Evolutionary conservation across 2,329 filamentous ascomycete genomes (phyloP).

Genomic region (Fusarium poae): DNA sequence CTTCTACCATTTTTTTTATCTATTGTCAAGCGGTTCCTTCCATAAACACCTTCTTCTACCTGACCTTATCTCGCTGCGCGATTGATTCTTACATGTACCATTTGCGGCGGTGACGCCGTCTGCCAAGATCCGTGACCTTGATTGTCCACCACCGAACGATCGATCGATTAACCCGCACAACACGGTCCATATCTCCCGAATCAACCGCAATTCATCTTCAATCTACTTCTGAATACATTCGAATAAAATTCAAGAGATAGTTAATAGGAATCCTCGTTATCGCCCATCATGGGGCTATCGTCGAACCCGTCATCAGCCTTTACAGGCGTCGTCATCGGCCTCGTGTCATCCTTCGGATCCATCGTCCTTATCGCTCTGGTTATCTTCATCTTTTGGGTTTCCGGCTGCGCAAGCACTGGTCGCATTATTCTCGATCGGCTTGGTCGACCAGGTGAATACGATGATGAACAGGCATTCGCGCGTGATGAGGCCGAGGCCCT

Average conservation of each 20-base stretch:
- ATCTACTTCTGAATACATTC: neutral
- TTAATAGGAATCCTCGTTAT: neutral
- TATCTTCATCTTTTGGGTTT: slow-evolving; percentile 93
- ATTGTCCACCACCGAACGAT: slow-evolving; percentile 35
- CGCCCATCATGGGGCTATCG: slow-evolving; percentile 49
- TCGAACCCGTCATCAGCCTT: slow-evolving; percentile 61
- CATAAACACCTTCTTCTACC: slow-evolving; percentile 1
- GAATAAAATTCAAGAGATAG: neutral
- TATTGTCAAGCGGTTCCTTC: slow-evolving; percentile 9
- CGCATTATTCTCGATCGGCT: slow-evolving; percentile 94
- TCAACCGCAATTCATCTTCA: slow-evolving; percentile 29
- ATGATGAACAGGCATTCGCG: slow-evolving; percentile 95
- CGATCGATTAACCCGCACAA: slow-evolving; percentile 39
- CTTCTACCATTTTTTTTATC: slow-evolving; percentile 14
- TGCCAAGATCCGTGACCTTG: slow-evolving; percentile 42
- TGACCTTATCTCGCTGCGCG: slow-evolving; percentile 35
- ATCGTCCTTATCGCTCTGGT: slow-evolving; percentile 85
- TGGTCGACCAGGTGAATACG: slow-evolving; percentile 93
- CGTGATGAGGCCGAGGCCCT: slow-evolving; percentile 95
- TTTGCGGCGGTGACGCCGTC: slow-evolving; percentile 51
- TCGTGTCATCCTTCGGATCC: slow-evolving; percentile 93
- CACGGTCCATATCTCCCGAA: slow-evolving; percentile 32
- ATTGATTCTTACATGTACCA: slow-evolving; percentile 48
- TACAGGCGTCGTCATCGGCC: slow-evolving; percentile 90
- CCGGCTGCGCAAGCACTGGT: slow-evolving; percentile 76